Percentiles rank a stretch among this genome's conserved stretches.
These are phyloP conservation scores for Pneumocystis sp. DNA, from an alignment of 1,139 yeast genomes.

Conservation along the genomic window DNA sequence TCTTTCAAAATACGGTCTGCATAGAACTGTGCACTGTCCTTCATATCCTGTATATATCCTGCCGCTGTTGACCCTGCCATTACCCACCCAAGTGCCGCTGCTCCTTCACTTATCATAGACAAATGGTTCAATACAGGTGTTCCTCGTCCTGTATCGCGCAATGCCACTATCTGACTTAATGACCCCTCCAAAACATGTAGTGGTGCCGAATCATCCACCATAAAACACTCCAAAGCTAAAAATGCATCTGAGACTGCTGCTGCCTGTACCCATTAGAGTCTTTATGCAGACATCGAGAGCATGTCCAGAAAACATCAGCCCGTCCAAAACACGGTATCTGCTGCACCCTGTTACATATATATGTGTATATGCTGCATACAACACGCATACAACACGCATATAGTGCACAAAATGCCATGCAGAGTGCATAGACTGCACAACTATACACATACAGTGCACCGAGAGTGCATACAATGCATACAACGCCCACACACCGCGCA, in stretches of 20 bases:
- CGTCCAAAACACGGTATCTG: no score
- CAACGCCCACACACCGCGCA: no score
- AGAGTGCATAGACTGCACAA: no score
- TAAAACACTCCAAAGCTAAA: background rate
- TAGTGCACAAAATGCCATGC: no score
- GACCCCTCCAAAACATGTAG: background rate
- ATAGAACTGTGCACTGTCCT: slow-evolving; percentile 89
- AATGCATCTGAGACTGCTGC: background rate
- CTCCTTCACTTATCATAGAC: slow-evolving; percentile 76
- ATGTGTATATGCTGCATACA: no score
- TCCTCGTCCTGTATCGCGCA: slow-evolving; percentile 58
- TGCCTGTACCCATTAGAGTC: background rate
- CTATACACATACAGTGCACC: no score
- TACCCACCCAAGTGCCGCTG: slow-evolving; percentile 85
- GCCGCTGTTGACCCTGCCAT: slow-evolving; percentile 56
- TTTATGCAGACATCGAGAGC: background rate
- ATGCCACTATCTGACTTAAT: background rate
- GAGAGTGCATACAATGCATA: no score
- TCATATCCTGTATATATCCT: slow-evolving; percentile 62
- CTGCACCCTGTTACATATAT: no score
- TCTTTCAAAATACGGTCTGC: slow-evolving; percentile 80
- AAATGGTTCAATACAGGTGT: slow-evolving; percentile 54
- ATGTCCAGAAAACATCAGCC: background rate
- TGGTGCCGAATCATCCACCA: background rate
- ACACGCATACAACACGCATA: no score